Conservation (phyloP, 1,284 basidiomycete genomes). For the Megacollybia platyphylla region DNA sequence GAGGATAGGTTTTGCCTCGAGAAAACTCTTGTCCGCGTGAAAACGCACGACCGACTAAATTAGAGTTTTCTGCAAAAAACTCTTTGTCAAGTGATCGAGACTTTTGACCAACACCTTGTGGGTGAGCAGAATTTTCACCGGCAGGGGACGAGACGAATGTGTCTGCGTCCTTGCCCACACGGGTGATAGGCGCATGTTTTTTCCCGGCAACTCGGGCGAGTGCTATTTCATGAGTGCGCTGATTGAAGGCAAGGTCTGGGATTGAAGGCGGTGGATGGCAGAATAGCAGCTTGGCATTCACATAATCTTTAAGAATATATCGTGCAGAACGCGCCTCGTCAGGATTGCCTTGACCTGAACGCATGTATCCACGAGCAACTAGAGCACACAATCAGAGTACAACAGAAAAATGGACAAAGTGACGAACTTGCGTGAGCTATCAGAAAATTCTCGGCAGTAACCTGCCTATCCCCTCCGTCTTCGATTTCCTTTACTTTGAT, state of each 20-base stretch:
- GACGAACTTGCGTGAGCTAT: slow-evolving; percentile 81
- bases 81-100: slow-evolving; percentile 67
- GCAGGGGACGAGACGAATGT: slow-evolving; percentile 48
- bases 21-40: slow-evolving; percentile 52
- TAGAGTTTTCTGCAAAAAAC: slow-evolving; percentile 61
- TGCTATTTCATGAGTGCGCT: slow-evolving; percentile 52
- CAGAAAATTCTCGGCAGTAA: slow-evolving; percentile 78
- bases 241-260: slow-evolving; percentile 69
- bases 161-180: slow-evolving; percentile 73
- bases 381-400: not conserved
- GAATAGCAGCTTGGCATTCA: slow-evolving; percentile 87
- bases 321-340: slow-evolving; percentile 93
- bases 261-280: slow-evolving; percentile 78
- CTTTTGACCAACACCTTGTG: slow-evolving; percentile 31
- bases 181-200: slow-evolving; percentile 77
- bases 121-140: slow-evolving; percentile 13
- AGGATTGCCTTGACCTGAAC: slow-evolving; percentile 93
- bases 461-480: slow-evolving; percentile 76
- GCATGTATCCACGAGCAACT: slow-evolving; percentile 92
- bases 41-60: slow-evolving; percentile 47
- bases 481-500: slow-evolving; percentile 61
- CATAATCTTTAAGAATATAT: slow-evolving; percentile 94
- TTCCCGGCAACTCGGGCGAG: slow-evolving; percentile 51
- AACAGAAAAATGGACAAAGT: not conserved
- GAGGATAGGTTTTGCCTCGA: slow-evolving; percentile 58